Conservation (phyloP, 345 rosid genomes). For the Sonneratia caseolaris region DNA sequence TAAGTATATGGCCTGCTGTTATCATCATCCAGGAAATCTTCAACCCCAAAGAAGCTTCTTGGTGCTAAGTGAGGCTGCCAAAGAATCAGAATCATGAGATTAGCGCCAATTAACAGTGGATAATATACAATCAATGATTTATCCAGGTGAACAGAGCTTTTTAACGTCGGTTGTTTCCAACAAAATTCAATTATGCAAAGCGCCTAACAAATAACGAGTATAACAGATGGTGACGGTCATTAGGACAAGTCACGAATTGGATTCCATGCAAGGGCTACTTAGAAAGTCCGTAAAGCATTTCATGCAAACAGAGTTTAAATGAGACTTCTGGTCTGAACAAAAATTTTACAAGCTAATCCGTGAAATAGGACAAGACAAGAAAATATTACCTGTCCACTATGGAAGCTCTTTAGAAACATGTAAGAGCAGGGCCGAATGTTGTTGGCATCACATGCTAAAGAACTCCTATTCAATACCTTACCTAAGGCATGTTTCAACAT, state of each 20-base stretch:
- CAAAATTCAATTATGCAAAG: neutral
- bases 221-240: neutral
- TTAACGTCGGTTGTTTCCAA: neutral
- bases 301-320: neutral
- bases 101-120: neutral
- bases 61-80: constrained; percentile 46
- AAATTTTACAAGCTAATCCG: neutral
- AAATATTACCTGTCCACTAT: constrained; percentile 7
- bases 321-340: neutral
- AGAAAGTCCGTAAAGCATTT: neutral
- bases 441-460: neutral
- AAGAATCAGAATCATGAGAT: neutral
- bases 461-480: constrained; percentile 1
- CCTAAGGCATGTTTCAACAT: constrained; percentile 4
- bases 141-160: neutral
- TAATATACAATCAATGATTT: neutral
- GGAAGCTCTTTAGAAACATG: neutral
- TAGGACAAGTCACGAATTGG: neutral
- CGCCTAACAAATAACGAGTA: neutral
- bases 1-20: constrained; percentile 85
- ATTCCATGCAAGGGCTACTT: neutral
- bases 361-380: neutral
- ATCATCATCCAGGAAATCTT: constrained; percentile 83
- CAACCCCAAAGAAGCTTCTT: constrained; percentile 94
- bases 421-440: neutral